A percentile compares a stretch with the other conserved stretches of the same genome.
Conservation (phyloP, 1,284 basidiomycete genomes). For the Wolfiporia cocos region DNA sequence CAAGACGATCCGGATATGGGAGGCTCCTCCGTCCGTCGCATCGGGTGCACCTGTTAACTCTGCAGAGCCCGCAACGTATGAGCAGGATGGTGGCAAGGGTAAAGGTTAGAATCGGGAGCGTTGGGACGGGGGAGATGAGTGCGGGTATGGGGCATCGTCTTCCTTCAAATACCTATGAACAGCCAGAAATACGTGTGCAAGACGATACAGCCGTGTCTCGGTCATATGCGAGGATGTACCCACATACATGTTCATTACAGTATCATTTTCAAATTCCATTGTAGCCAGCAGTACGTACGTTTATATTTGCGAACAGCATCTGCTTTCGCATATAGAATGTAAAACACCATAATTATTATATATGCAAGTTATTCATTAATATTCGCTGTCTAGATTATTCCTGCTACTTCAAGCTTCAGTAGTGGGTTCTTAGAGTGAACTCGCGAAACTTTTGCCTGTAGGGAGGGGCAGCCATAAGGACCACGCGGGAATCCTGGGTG, state of each 20-base stretch:
- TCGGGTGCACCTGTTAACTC: slow-evolving; percentile 10
- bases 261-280: neutral
- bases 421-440: no score
- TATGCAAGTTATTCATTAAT: no score
- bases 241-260: no score
- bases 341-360: slow-evolving; percentile 1
- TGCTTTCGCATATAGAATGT: slow-evolving; percentile 6
- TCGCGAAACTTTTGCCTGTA: no score
- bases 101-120: slow-evolving; percentile 61
- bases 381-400: no score
- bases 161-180: slow-evolving; percentile 6
- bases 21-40: slow-evolving; percentile 41
- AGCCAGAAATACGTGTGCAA: no score
- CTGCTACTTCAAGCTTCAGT: no score
- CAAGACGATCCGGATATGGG: slow-evolving; percentile 80
- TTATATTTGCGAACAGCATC: slow-evolving; percentile 3
- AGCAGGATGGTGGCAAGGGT: slow-evolving; percentile 42
- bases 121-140: slow-evolving; percentile 32
- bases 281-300: neutral
- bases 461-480: no score
- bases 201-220: no score
- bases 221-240: no score
- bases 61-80: slow-evolving; percentile 11
- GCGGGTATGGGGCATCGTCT: slow-evolving; percentile 12
- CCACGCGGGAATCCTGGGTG: slow-evolving; percentile 5